phyloP scores from a whole-genome alignment of 345 rosid species.

The Conringia planisiliqua region DNA sequence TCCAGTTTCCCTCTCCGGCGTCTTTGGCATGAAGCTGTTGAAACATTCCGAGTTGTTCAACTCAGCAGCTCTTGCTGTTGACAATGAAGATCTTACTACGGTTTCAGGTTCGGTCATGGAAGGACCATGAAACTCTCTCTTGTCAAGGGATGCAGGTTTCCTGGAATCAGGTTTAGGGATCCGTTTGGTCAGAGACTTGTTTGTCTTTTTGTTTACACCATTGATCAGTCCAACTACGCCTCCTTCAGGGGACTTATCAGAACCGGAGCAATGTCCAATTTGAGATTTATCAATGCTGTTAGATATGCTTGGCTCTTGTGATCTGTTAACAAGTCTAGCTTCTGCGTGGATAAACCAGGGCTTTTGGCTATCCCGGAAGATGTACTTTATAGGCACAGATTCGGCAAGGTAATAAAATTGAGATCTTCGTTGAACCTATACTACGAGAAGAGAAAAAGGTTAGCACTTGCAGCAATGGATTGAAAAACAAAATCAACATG shows the following conservation, averaged over 20 bases:
- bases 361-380: conserved; percentile 16
- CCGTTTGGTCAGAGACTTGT: conserved; percentile 2
- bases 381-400: conserved; percentile 15
- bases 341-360: conserved; percentile 34
- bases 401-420: conserved; percentile 13
- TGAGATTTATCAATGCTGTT: neutral
- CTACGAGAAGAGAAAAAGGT: neutral
- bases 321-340: conserved; percentile 7
- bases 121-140: conserved; percentile 15
- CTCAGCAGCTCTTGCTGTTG: conserved; percentile 9
- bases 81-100: neutral
- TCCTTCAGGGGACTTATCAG: conserved; percentile 4
- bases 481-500: neutral
- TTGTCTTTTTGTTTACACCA: neutral
- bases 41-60: neutral
- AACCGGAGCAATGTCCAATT: neutral
- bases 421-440: conserved; percentile 28
- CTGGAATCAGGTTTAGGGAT: neutral
- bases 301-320: conserved; percentile 12
- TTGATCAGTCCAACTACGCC: neutral
- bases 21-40: neutral
- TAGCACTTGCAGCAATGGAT: neutral
- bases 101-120: conserved; percentile 9
- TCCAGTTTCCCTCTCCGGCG: conserved; percentile 4
- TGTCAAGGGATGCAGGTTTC: neutral